Base-by-base conservation (phyloP, 1,284 basidiomycete species). In the Phlebopus sp. region DNA sequence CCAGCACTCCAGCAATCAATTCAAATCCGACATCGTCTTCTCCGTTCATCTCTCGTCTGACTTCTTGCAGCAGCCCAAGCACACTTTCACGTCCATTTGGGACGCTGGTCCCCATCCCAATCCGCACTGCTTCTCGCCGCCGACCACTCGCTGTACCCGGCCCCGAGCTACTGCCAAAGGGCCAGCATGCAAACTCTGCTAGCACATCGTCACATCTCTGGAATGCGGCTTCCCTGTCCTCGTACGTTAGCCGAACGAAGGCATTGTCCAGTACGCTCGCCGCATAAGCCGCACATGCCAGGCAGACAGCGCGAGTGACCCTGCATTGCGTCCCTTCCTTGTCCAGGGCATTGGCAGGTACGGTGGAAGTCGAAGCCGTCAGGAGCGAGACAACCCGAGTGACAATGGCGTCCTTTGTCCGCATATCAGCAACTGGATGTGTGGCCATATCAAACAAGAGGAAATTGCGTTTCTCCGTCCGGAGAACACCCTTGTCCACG, bases 361-460 rank as follows among this genome's bases (percentile, higher is more conserved):
- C 76, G 15, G 90, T 81, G n/a, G 88, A 79, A 3, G 94, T 95
- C 5, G 86, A 83, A 3, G 88, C 78, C 2, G 92, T 93, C 57
- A 97, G 78, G 30, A 97, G 77, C 5, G 83, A 69, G 32, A 91
- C 77, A 32, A 86, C 78, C 36, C 94, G 86, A 14, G 76, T 72
- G 57, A 97, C 77, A 59, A 97, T 81, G 52, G 79, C 76, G 62
- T 94, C 92, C 67, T 97, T 97, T 13, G 86, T 86, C 50, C 89
- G 86, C 21, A 91, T 79, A 68, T 97, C 94, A 7, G 92, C 90
- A 47, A 97, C 87, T 1, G 94, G 94, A 67, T 97, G 94, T 0
- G 94, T 97, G 17, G 94, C 93, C 94, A 97, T 97, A 73, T 97
- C 94, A 69, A 97, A 97, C n/a, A 97, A 77, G 38, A 97, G 78